Base-by-base conservation (phyloP, 2,329 filamentous ascomycete genomes). In the Penicillium sp. region DNA sequence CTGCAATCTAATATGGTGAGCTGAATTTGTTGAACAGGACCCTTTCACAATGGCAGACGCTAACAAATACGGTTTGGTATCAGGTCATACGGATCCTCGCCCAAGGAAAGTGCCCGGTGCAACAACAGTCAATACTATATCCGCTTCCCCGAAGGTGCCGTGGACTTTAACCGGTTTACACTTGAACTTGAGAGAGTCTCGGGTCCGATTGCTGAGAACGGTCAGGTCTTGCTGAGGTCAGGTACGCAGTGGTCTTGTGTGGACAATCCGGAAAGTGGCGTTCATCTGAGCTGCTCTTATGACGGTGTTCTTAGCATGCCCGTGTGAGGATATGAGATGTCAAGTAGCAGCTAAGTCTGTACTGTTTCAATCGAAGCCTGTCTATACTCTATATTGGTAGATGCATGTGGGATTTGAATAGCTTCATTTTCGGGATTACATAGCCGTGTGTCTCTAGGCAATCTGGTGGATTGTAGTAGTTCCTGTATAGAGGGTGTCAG, bases 61-160 rank as follows among this genome's bases (percentile, higher is more conserved):
- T 53, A 42, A 59, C 15, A 18, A 3, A 13, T 15, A 32, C 13
- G 4, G 6, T 29, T 31, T 31, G 1, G 15, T 12, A 35, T 29
- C 21, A 66, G 61, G 63, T 32, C 42, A 7, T 65, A 61, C 13
- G 56, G 59, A 15, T 6, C 23, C 0, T n/a, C 13, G 10, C 65
- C 65, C 4, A 46, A 64, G 2, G 3, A 42, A 29, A 52, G 37
- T 10, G 61, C 65, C 7, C 63, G 65, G 10, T 68, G 65, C 58
- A 57, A 62, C 50, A 63, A 65, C 38, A 38, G 54, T 16, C 46
- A 66, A 44, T 68, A 68, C 47, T 64, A 65, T 21, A 62, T 68
- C 23, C 57, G 52, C 12, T 66, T 68, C 27, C 63, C 63, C 0
- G 46, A 60, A 8, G 65, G 65, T 2, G 35, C 49, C 23, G 18